These are phyloP conservation scores for Ascochyta koolunga DNA, from an alignment of 2,329 filamentous ascomycete species.

Conservation along the genomic window DNA sequence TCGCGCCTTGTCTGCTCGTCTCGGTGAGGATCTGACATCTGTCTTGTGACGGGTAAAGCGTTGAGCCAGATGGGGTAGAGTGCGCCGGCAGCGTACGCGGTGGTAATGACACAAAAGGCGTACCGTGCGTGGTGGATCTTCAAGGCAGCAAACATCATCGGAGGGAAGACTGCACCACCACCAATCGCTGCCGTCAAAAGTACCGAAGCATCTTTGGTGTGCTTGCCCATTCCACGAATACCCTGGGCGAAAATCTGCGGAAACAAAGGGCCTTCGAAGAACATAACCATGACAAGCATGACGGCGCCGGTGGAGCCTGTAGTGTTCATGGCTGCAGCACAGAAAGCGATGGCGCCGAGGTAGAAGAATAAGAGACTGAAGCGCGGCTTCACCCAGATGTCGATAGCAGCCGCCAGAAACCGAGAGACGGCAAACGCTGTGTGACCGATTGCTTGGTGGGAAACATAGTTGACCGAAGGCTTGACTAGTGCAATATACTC, in stretches of 20 bases:
- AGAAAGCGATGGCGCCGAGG: slow-evolving; percentile 59
- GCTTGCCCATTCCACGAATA: slow-evolving; percentile 62
- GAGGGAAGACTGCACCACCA: slow-evolving; percentile 62
- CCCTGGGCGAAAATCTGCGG: slow-evolving; percentile 64
- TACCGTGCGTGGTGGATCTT: slow-evolving; percentile 51
- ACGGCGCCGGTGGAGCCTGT: slow-evolving; percentile 51
- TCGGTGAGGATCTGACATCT: slow-evolving; percentile 58
- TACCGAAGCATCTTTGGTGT: slow-evolving; percentile 63
- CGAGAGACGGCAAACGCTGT: slow-evolving; percentile 64
- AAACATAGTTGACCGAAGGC: slow-evolving; percentile 44
- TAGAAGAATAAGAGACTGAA: slow-evolving; percentile 62
- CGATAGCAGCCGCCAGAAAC: slow-evolving; percentile 61
- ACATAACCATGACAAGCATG: slow-evolving; percentile 60
- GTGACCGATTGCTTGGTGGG: slow-evolving; percentile 62
- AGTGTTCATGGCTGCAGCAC: slow-evolving; percentile 57
- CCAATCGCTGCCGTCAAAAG: slow-evolving; percentile 61
- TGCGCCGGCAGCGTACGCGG: slow-evolving; percentile 57
- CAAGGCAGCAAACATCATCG: slow-evolving; percentile 58
- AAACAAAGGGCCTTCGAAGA: slow-evolving; percentile 67
- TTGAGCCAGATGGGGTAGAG: slow-evolving; percentile 63
- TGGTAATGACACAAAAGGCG: slow-evolving; percentile 60
- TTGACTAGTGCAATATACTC: slow-evolving; percentile 52
- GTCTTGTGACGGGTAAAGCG: slow-evolving; percentile 53
- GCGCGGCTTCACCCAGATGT: slow-evolving; percentile 63
- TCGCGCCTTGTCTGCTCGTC: slow-evolving; percentile 40